Percentiles rank a stretch among this genome's conserved stretches.
phyloP scores from a whole-genome alignment of 192 early-diverging fungal genomes.

The Backusella australiensis region DNA sequence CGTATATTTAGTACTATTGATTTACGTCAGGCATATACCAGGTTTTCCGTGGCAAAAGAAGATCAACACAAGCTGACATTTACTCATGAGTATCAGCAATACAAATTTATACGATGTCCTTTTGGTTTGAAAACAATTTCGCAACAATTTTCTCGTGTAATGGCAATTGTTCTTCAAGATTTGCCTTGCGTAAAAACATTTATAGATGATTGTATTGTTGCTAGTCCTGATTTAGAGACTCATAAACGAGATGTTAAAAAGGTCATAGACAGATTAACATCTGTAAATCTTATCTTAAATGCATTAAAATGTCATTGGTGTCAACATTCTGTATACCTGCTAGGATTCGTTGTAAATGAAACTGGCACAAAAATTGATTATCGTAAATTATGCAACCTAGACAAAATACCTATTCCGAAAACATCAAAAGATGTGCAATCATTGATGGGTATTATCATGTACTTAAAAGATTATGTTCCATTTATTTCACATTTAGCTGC shows the following conservation, averaged over 20 bases:
- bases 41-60: neutral
- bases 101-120: neutral
- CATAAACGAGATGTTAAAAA: neutral
- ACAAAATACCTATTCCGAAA: neutral
- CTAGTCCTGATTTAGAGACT: neutral
- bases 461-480: neutral
- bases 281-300: neutral
- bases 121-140: neutral
- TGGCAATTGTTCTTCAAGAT: neutral
- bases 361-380: neutral
- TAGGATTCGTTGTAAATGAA: neutral
- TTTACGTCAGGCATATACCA: neutral
- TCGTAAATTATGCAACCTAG: neutral
- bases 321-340: neutral
- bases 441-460: neutral
- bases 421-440: neutral
- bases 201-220: neutral
- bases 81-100: neutral
- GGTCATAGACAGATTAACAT: neutral
- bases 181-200: neutral
- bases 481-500: neutral
- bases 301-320: neutral
- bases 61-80: neutral
- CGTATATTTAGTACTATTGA: neutral
- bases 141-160: neutral